Evolutionary conservation across 2,329 filamentous ascomycete genomes (phyloP).

Genomic region (Botrytis tulipae): DNA sequence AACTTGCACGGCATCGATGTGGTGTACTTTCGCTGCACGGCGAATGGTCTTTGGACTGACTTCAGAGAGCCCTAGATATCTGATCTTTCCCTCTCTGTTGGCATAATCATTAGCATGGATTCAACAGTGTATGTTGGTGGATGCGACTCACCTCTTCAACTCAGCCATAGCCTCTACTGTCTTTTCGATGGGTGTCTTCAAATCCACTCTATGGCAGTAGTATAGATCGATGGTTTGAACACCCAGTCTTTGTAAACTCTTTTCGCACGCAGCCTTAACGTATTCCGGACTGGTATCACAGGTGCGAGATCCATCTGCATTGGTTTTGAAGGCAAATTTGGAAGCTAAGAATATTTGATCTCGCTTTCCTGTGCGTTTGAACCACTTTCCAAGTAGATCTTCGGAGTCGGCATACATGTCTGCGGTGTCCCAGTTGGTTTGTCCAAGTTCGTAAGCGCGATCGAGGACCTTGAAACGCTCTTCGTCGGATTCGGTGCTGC

Average conservation of each 20-base stretch:
- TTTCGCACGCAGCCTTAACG: conserved; percentile 43
- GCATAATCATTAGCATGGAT: conserved; percentile 19
- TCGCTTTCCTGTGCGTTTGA: conserved; percentile 45
- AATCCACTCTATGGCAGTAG: conserved; percentile 40
- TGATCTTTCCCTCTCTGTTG: conserved; percentile 52
- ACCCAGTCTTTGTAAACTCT: conserved; percentile 44
- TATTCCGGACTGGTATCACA: conserved; percentile 44
- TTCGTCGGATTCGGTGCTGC: conserved; percentile 34
- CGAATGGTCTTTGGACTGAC: conserved; percentile 50
- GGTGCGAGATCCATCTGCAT: background rate
- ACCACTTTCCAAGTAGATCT: conserved; percentile 49
- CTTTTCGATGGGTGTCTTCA: conserved; percentile 44
- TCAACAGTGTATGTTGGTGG: background rate
- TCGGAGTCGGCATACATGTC: conserved; percentile 47
- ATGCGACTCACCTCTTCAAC: conserved; percentile 36
- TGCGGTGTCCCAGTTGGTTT: conserved; percentile 42
- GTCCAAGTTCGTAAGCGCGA: conserved; percentile 42
- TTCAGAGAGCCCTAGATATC: conserved; percentile 55
- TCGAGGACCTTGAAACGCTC: conserved; percentile 43
- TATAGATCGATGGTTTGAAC: conserved; percentile 43
- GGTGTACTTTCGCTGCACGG: conserved; percentile 49
- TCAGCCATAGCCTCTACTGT: conserved; percentile 44
- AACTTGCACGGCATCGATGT: conserved; percentile 52
- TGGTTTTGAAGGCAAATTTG: conserved; percentile 46
- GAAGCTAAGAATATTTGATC: conserved; percentile 52